Percentiles rank a stretch among this genome's conserved stretches.
phyloP scores from a whole-genome alignment of 2,329 filamentous ascomycete genomes.

The Rhinocladiella mackenziei region DNA sequence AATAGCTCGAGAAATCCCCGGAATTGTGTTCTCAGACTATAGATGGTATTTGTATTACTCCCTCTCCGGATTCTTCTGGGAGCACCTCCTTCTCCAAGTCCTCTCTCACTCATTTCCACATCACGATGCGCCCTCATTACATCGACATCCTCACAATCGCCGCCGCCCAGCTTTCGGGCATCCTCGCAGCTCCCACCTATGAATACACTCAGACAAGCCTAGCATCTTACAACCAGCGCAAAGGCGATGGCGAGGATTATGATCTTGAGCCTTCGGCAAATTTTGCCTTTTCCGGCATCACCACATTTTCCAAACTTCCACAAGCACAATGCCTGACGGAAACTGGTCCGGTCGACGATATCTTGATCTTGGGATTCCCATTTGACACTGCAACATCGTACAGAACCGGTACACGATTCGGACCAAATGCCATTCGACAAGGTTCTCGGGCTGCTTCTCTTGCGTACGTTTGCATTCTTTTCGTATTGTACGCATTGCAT shows the following conservation, averaged over 20 bases:
- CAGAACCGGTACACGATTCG: conserved; percentile 9
- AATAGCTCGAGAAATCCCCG: too few relatives aligned
- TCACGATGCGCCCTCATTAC: too few relatives aligned
- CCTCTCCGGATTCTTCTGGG: too few relatives aligned
- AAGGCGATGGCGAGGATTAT: conserved; percentile 9
- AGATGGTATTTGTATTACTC: too few relatives aligned
- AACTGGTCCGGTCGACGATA: conserved; percentile 11
- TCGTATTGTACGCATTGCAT: neutral
- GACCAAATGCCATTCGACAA: conserved; percentile 14
- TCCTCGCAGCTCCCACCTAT: too few relatives aligned
- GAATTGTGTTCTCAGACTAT: too few relatives aligned
- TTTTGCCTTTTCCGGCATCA: conserved; percentile 12
- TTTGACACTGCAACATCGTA: conserved; percentile 12
- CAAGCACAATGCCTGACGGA: conserved; percentile 6
- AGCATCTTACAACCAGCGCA: too few relatives aligned
- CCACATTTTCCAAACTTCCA: conserved; percentile 9
- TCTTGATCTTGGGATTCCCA: conserved; percentile 12
- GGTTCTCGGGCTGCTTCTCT: conserved; percentile 13
- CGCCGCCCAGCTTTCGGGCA: too few relatives aligned
- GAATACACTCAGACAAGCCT: too few relatives aligned
- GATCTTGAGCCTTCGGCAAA: conserved; percentile 9
- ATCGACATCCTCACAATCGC: too few relatives aligned
- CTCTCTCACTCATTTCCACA: too few relatives aligned
- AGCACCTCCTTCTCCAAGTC: too few relatives aligned
- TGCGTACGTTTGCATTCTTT: conserved; percentile 2